Percentiles rank a stretch among this genome's conserved stretches.
Evolutionary conservation across 2,329 filamentous ascomycete genomes (phyloP).

Genomic region (Diplodia scrobiculata): DNA sequence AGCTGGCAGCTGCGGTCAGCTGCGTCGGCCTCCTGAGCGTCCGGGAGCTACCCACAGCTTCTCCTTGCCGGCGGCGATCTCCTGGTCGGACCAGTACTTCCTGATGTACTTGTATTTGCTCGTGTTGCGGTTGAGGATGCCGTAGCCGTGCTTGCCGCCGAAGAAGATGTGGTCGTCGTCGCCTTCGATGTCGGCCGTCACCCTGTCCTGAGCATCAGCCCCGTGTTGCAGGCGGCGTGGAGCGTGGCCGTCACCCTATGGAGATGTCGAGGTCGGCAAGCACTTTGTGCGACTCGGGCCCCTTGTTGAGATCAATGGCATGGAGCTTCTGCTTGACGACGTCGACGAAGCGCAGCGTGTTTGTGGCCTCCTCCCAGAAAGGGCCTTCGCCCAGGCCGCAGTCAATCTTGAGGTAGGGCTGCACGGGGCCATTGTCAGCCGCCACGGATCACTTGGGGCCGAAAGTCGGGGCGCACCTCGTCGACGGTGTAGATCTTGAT

Average conservation of each 20-base stretch:
- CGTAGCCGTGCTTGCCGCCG: slow-evolving; percentile 79
- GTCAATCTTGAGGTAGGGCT: slow-evolving; percentile 61
- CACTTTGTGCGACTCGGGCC: slow-evolving; percentile 59
- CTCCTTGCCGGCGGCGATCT: slow-evolving; percentile 50
- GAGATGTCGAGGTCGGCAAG: slow-evolving; percentile 60
- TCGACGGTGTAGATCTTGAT: slow-evolving; percentile 28
- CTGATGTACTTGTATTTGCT: slow-evolving; percentile 60
- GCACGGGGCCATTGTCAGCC: slow-evolving; percentile 15
- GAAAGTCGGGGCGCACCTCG: slow-evolving; percentile 14
- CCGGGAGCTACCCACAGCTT: slow-evolving; percentile 45
- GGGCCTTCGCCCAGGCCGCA: slow-evolving; percentile 74
- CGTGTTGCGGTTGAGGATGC: slow-evolving; percentile 68
- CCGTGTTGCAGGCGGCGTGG: neutral
- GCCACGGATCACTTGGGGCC: neutral
- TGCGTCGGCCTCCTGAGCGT: neutral
- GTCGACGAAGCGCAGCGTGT: slow-evolving; percentile 76
- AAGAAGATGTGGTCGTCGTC: slow-evolving; percentile 71
- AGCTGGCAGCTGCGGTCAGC: slow-evolving; percentile 38
- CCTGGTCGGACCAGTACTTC: slow-evolving; percentile 57
- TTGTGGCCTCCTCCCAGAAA: slow-evolving; percentile 67
- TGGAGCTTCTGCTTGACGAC: slow-evolving; percentile 77
- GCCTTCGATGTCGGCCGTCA: slow-evolving; percentile 73
- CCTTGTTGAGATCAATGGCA: slow-evolving; percentile 65
- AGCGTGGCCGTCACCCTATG: slow-evolving; percentile 52
- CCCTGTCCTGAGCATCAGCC: slow-evolving; percentile 33